phyloP scores from a whole-genome alignment of 2,329 filamentous ascomycete species.

The Monosporascus sp. region DNA sequence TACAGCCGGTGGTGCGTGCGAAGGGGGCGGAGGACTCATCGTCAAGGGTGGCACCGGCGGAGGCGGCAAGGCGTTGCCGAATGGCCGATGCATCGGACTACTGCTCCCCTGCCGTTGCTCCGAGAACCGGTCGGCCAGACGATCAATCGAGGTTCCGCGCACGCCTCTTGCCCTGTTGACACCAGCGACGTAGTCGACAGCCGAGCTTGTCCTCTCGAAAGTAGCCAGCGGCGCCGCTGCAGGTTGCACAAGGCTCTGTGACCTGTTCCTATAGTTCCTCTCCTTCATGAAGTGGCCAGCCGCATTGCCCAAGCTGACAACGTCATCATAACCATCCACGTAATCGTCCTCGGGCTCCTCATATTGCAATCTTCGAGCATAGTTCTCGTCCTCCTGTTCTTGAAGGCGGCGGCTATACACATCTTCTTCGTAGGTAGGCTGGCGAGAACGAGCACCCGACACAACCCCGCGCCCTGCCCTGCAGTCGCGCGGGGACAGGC shows the following conservation, averaged over 20 bases:
- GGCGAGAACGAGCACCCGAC: constrained; percentile 21
- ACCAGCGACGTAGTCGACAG: constrained; percentile 38
- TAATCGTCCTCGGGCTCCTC: constrained; percentile 34
- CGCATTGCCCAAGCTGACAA: constrained; percentile 44
- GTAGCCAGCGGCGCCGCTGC: constrained; percentile 17
- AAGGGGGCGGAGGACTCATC: constrained; percentile 26
- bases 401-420: constrained; percentile 40
- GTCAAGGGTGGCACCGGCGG: constrained; percentile 21
- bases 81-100: constrained; percentile 19
- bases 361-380: constrained; percentile 31
- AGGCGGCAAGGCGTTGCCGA: constrained; percentile 20
- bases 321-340: constrained; percentile 30
- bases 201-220: constrained; percentile 31
- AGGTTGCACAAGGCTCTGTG: constrained; percentile 32
- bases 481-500: constrained; percentile 20
- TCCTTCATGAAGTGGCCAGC: constrained; percentile 58
- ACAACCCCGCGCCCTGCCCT: constrained; percentile 21
- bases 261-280: constrained; percentile 40
- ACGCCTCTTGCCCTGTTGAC: constrained; percentile 38
- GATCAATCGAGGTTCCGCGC: constrained; percentile 40
- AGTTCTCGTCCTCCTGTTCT: constrained; percentile 40
- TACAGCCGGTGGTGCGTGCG: constrained; percentile 19
- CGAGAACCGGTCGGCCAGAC: constrained; percentile 46
- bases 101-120: constrained; percentile 32
- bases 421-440: constrained; percentile 42